Evolutionary conservation across 2,329 filamentous ascomycete genomes (phyloP).

Genomic region (Ascochyta rabiei): DNA sequence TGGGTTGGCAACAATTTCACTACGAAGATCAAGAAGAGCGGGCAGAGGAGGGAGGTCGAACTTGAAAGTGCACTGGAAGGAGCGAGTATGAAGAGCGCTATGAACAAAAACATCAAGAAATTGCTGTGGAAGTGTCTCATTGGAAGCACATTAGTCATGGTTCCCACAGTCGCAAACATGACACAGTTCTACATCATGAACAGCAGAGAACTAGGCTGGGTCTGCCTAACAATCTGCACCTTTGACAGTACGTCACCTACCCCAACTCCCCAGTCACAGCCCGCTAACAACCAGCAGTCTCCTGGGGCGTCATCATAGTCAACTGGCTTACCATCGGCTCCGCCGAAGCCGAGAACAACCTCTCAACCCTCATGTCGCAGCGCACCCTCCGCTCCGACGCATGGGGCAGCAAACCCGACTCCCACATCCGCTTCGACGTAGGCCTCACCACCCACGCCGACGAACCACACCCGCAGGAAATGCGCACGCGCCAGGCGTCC

Average conservation of each 20-base stretch:
- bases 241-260: conserved; percentile 42
- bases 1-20: conserved; percentile 3
- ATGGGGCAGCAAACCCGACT: not conserved
- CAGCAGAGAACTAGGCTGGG: conserved; percentile 46
- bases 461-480: not conserved
- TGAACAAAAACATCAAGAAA: conserved; percentile 25
- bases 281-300: conserved; percentile 23
- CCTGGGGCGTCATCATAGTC: conserved; percentile 35
- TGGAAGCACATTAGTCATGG: conserved; percentile 42
- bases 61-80: not conserved
- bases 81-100: not conserved
- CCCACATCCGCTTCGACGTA: not conserved
- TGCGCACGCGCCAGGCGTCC: conserved; percentile 1
- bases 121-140: conserved; percentile 35
- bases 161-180: conserved; percentile 48
- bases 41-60: not conserved
- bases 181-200: conserved; percentile 36
- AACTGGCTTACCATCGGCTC: conserved; percentile 41
- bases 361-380: conserved; percentile 21
- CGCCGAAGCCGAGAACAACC: conserved; percentile 27
- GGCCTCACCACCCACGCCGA: not conserved
- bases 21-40: conserved; percentile 1
- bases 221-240: conserved; percentile 49
- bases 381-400: not conserved
- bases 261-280: not conserved